Evolutionary conservation across 371 early-diverging fungal genomes (phyloP).

Genomic region (Syncephalastrum monosporum): DNA sequence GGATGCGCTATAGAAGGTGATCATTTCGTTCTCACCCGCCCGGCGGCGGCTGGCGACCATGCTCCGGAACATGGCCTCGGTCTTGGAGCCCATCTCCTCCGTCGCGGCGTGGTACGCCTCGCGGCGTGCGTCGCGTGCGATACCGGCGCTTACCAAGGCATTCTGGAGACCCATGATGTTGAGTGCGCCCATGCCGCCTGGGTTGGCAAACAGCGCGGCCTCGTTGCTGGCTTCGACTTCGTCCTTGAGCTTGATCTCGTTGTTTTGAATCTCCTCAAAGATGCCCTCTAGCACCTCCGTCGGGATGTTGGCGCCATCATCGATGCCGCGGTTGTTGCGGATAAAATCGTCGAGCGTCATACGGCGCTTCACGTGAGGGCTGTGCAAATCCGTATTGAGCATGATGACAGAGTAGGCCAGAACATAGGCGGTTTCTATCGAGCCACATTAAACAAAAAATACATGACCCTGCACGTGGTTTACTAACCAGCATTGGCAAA

Average conservation of each 20-base stretch:
- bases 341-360: slow-evolving; percentile 94
- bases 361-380: slow-evolving; percentile 84
- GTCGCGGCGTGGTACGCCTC: slow-evolving; percentile 54
- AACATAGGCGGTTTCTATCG: slow-evolving; percentile 84
- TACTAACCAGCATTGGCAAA: slow-evolving; percentile 70
- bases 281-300: slow-evolving; percentile 65
- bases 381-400: slow-evolving; percentile 97
- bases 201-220: slow-evolving; percentile 25
- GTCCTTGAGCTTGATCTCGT: slow-evolving; percentile 94
- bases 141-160: slow-evolving; percentile 48
- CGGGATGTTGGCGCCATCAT: slow-evolving; percentile 82
- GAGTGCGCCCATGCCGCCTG: slow-evolving; percentile 23
- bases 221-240: slow-evolving; percentile 62
- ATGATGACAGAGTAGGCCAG: slow-evolving; percentile 94
- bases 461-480: background rate
- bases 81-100: slow-evolving; percentile 59
- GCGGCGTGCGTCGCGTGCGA: slow-evolving; percentile 47
- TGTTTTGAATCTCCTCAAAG: slow-evolving; percentile 78
- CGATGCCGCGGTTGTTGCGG: slow-evolving; percentile 92
- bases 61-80: slow-evolving; percentile 54
- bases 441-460: background rate
- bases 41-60: slow-evolving; percentile 48
- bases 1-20: slow-evolving; percentile 67
- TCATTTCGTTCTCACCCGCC: slow-evolving; percentile 43
- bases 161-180: slow-evolving; percentile 48